Conservation (phyloP, 768 basidiomycete genomes). For the Mycena epipterygia region DNA sequence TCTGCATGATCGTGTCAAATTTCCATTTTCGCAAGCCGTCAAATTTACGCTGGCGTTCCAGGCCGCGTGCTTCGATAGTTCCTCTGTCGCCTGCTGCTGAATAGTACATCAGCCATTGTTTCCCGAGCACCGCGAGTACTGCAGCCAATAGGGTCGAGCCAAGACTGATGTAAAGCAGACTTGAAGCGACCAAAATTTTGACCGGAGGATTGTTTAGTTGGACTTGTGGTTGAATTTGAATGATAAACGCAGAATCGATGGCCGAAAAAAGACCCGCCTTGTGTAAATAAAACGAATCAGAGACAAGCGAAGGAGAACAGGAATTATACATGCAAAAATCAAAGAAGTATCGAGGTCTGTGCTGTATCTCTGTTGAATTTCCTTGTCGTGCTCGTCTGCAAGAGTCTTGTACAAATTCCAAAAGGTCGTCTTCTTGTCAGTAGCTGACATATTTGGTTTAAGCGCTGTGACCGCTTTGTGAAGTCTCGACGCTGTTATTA, state of each 20-base stretch:
- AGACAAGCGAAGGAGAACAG: background rate
- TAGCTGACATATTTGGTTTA: background rate
- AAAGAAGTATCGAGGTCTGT: background rate
- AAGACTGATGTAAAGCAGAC: background rate
- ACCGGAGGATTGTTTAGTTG: background rate
- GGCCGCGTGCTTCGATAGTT: background rate
- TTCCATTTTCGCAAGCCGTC: background rate
- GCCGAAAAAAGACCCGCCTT: constrained; percentile 5
- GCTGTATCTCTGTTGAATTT: background rate
- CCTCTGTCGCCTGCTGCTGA: background rate
- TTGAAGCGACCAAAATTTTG: background rate
- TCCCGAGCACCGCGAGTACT: background rate
- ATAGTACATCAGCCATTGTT: constrained; percentile 3
- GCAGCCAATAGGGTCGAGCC: background rate
- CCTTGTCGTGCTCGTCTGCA: background rate
- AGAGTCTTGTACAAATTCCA: background rate
- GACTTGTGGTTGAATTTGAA: background rate
- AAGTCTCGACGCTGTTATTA: background rate
- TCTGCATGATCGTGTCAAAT: background rate
- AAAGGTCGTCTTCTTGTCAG: background rate
- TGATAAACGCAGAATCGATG: background rate
- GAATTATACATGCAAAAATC: background rate
- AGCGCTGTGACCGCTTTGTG: background rate
- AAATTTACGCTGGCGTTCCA: background rate
- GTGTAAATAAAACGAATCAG: background rate